Conservation (phyloP, 768 basidiomycete species). For the Udeniomyces megalosporus region DNA sequence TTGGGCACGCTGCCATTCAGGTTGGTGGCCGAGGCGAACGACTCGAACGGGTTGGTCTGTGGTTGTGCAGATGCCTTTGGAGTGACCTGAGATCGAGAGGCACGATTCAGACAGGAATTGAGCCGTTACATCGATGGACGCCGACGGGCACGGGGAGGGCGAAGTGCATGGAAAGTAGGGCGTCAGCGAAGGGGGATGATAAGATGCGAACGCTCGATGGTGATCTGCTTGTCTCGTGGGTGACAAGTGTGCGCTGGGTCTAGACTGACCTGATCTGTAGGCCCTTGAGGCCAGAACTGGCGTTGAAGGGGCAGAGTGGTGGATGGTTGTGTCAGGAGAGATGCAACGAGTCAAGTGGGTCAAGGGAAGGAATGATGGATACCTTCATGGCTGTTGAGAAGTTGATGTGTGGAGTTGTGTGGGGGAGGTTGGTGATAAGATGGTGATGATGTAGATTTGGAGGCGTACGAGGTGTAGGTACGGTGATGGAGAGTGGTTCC, state of each 20-base stretch:
- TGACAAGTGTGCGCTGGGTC: background rate
- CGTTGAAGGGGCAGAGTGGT: no score
- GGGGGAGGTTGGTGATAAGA: no score
- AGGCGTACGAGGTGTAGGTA: no score
- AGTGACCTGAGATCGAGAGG: background rate
- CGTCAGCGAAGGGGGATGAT: background rate
- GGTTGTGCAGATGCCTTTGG: conserved; percentile 15
- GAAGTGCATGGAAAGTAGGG: background rate
- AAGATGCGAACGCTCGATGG: background rate
- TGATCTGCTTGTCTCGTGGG: background rate
- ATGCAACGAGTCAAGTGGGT: no score
- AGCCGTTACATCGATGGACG: background rate
- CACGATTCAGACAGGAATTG: background rate
- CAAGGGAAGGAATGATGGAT: no score
- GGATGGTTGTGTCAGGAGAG: no score
- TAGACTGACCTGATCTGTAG: conserved; percentile 13
- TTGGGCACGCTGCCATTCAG: background rate
- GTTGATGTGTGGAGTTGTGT: no score
- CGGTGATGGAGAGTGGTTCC: no score
- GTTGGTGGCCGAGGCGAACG: background rate
- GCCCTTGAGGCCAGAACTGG: conserved; percentile 17
- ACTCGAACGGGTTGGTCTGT: conserved; percentile 12
- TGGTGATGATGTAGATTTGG: no score
- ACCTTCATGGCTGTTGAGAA: no score
- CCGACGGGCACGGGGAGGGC: background rate